Conservation (phyloP, 2,329 filamentous ascomycete species). For the Arthrinium puccinioides region DNA sequence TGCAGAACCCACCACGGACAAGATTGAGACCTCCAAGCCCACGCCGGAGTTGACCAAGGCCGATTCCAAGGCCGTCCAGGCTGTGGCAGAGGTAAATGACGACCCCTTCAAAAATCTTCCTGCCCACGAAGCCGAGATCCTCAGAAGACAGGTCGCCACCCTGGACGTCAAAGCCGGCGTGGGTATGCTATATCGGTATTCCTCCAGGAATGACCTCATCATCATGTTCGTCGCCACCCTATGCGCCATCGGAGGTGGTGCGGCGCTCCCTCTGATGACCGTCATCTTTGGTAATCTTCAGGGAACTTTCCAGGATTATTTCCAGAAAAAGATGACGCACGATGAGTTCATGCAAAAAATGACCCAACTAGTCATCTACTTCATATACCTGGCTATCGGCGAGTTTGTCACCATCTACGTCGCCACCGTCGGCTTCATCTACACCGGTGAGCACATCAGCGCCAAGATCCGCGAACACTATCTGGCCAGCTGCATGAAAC, state of each 20-base stretch:
- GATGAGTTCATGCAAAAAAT: slow-evolving; percentile 54
- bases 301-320: slow-evolving; percentile 61
- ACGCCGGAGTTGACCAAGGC: slow-evolving; percentile 35
- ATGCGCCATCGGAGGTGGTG: slow-evolving; percentile 64
- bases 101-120: slow-evolving; percentile 58
- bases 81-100: slow-evolving; percentile 34
- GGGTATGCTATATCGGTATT: slow-evolving; percentile 62
- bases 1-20: too few relatives aligned
- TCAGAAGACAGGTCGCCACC: slow-evolving; percentile 61
- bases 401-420: slow-evolving; percentile 75
- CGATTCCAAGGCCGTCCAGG: slow-evolving; percentile 33
- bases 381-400: slow-evolving; percentile 75
- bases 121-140: slow-evolving; percentile 55
- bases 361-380: slow-evolving; percentile 65
- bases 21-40: too few relatives aligned
- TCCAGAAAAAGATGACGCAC: slow-evolving; percentile 33
- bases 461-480: slow-evolving; percentile 78
- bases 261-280: slow-evolving; percentile 73
- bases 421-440: slow-evolving; percentile 83
- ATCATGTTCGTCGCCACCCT: slow-evolving; percentile 56
- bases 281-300: slow-evolving; percentile 74
- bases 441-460: slow-evolving; percentile 71
- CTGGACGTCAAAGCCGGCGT: slow-evolving; percentile 59
- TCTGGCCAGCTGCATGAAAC: slow-evolving; percentile 72
- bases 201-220: slow-evolving; percentile 55